These are phyloP conservation scores for Ploettnerulaceae sp. DNA, from an alignment of 2,329 filamentous ascomycete species.

Conservation along the genomic window DNA sequence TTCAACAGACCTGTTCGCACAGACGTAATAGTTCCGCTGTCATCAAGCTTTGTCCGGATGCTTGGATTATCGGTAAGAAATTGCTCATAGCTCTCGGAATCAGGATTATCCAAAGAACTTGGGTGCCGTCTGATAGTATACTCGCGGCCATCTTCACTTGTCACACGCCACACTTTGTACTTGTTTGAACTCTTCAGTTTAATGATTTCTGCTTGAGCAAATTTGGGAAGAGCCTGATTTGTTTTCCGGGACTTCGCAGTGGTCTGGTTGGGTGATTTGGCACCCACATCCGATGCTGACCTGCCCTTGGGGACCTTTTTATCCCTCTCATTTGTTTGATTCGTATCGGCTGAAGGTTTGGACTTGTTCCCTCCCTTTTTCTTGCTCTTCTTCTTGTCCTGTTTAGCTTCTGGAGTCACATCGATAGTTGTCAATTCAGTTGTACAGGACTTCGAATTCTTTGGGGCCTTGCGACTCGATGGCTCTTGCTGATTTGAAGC, in stretches of 20 bases:
- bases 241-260: too few species aligned
- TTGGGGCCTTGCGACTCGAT: too few species aligned
- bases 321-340: background rate
- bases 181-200: background rate
- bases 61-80: background rate
- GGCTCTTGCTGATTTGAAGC: too few species aligned
- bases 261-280: too few species aligned
- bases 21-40: background rate
- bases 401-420: background rate
- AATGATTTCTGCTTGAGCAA: too few species aligned
- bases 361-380: background rate
- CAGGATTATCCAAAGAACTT: conserved; percentile 1
- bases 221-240: too few species aligned
- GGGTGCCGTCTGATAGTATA: background rate
- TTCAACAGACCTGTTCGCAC: background rate
- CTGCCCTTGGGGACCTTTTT: too few species aligned
- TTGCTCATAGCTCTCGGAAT: too few species aligned
- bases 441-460: too few species aligned
- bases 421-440: background rate
- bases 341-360: background rate
- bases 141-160: background rate
- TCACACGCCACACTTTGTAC: background rate
- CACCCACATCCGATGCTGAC: too few species aligned
- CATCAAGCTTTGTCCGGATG: background rate
- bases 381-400: background rate